Evolutionary conservation across 495 filamentous ascomycete species (phyloP), one percentile per base, ranked within the genome.

Genomic region (Podospora comata): DNA sequence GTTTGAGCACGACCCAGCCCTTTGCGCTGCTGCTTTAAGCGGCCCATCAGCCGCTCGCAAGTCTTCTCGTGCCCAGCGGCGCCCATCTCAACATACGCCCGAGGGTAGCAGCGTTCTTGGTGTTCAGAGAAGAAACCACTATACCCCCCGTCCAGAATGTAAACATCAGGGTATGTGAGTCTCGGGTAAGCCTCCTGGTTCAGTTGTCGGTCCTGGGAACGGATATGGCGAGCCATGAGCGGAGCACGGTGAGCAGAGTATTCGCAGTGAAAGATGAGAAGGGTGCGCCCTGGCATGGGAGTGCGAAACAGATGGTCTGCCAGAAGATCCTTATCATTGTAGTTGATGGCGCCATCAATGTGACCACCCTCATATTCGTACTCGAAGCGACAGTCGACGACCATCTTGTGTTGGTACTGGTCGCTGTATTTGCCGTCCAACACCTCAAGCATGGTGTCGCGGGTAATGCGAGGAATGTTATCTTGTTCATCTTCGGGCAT

Each of bases 341-440:
- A 92, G 80, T 99, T 99, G 73, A 96, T 80, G 39, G 96, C 96
- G 0, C 91, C 91, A 61, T 91, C 85, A 69, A 99, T 97, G 75
- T 99, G 96, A 19, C 96, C 96, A 58, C 96, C 96, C 34, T 96
- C 89, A 77, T 94, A 99, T 79, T 99, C 96, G 77, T 98, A 99
- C 79, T 98, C 96, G 76, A 99, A 99, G 13, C 95, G 91, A 75
- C 96, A 99, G 74, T 99, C 96, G 64, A 99, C 88, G 71, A 99
- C 82, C 77, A 95, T 84, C 69, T 90, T 88, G 68, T 92, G 85
- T 63, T 91, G 88, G 73, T 89, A 98, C 2, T 85, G 72, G 18
- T 87, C 83, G 67, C 87, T 86, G 77, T 89, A 97, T 72, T 91
- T 90, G 53, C 92, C 92, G 78, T 97, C 91, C 60, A 98, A 82